Conservation (phyloP, 2,329 filamentous ascomycete genomes). For the Colletotrichum truncatum region DNA sequence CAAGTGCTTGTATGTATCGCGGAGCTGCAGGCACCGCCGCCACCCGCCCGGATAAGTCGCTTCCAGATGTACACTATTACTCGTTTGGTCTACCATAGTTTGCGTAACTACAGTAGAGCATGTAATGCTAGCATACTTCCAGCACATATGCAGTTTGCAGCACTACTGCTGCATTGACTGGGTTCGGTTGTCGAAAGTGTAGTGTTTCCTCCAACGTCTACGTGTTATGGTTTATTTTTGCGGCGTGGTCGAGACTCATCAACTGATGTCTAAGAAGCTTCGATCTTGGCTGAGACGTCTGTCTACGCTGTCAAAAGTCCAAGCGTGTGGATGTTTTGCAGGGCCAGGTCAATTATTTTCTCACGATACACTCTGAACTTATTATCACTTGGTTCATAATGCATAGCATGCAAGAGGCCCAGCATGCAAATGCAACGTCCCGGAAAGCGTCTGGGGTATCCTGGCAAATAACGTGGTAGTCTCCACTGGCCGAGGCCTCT, state of each 20-base stretch:
- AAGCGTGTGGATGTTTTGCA: no score
- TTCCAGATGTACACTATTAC: no score
- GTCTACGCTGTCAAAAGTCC: conserved; percentile 10
- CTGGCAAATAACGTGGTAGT: neutral
- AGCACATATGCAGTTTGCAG: neutral
- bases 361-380: no score
- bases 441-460: neutral
- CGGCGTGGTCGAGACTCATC: neutral
- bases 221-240: neutral
- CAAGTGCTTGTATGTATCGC: neutral
- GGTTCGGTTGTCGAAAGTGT: neutral
- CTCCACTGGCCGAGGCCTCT: neutral
- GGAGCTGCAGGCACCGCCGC: neutral
- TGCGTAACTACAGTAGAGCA: neutral
- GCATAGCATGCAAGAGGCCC: neutral
- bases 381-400: neutral
- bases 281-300: neutral
- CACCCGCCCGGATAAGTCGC: neutral
- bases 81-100: no score
- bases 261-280: neutral
- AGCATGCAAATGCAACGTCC: neutral
- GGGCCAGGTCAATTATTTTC: no score
- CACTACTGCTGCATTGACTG: neutral
- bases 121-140: neutral
- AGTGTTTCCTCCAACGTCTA: neutral